Conservation (phyloP, 495 filamentous ascomycete genomes). For the Penicillium silybi region DNA sequence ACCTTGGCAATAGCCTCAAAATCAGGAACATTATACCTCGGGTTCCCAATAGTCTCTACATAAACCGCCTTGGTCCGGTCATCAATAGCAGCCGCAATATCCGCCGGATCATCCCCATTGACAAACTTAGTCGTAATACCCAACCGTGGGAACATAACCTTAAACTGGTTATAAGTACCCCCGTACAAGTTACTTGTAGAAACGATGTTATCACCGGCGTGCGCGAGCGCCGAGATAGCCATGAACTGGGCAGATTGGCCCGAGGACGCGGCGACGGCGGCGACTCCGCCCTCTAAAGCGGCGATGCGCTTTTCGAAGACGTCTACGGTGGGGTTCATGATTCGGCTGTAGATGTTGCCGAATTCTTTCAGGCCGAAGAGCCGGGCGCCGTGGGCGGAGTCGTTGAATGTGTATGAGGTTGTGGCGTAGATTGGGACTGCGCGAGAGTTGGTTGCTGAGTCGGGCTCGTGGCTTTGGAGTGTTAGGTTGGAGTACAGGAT, state of each 20-base stretch:
- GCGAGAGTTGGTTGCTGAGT: constrained; percentile 81
- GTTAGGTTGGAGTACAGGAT: neutral
- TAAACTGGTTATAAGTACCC: constrained; percentile 98
- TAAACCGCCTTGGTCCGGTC: constrained; percentile 96
- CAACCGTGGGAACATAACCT: constrained; percentile 81
- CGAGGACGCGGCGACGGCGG: constrained; percentile 83
- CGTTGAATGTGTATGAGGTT: constrained; percentile 91
- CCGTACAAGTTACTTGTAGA: constrained; percentile 92
- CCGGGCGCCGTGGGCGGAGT: constrained; percentile 92
- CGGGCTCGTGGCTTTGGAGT: constrained; percentile 80
- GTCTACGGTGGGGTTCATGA: constrained; percentile 98
- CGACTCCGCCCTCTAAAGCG: constrained; percentile 90
- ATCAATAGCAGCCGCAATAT: constrained; percentile 83
- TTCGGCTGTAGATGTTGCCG: constrained; percentile 96
- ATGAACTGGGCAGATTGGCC: constrained; percentile 96
- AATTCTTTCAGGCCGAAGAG: constrained; percentile 97
- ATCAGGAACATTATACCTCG: constrained; percentile 89
- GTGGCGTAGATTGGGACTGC: constrained; percentile 97
- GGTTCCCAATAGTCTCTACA: constrained; percentile 94
- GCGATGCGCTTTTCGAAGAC: constrained; percentile 97
- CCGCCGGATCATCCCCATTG: constrained; percentile 73
- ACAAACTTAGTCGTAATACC: constrained; percentile 93
- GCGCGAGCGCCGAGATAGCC: constrained; percentile 77
- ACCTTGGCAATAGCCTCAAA: constrained; percentile 79
- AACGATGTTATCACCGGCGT: constrained; percentile 91